These are phyloP conservation scores for Pseudopithomyces maydicus DNA, from an alignment of 2,329 filamentous ascomycete species.

Conservation along the genomic window DNA sequence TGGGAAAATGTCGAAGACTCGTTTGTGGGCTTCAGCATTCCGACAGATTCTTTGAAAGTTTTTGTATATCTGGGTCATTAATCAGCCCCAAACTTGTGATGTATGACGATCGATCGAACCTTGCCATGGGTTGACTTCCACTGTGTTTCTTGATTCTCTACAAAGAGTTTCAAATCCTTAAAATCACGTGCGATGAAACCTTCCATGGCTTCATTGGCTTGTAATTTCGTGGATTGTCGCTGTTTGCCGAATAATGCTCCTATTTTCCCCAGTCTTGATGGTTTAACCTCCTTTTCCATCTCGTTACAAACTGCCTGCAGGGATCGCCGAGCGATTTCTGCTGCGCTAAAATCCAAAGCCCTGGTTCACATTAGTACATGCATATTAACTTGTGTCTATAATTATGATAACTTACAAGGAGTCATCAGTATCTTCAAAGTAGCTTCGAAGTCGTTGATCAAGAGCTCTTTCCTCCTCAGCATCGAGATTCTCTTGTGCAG, in stretches of 20 bases:
- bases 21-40: conserved; percentile 11
- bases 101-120: not conserved
- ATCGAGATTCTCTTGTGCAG: not conserved
- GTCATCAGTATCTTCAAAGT: not conserved
- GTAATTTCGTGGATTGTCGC: not conserved
- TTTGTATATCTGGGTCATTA: not conserved
- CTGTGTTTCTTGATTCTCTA: not conserved
- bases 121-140: conserved; percentile 2
- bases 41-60: conserved; percentile 8
- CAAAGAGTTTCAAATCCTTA: not conserved
- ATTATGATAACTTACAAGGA: not conserved
- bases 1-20: conserved; percentile 11
- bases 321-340: not conserved
- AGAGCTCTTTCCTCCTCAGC: not conserved
- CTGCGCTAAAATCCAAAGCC: not conserved
- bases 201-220: conserved; percentile 2
- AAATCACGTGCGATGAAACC: not conserved
- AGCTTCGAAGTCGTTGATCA: not conserved
- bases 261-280: not conserved
- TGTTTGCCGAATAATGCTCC: not conserved
- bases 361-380: not conserved
- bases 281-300: conserved; percentile 2
- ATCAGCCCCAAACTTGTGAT: not conserved
- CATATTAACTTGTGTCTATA: not conserved
- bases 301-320: not conserved